A percentile compares a stretch with the other conserved stretches of the same genome.
Evolutionary conservation across 1,284 basidiomycete species (phyloP).

Genomic region (Coriolopsis trogii): DNA sequence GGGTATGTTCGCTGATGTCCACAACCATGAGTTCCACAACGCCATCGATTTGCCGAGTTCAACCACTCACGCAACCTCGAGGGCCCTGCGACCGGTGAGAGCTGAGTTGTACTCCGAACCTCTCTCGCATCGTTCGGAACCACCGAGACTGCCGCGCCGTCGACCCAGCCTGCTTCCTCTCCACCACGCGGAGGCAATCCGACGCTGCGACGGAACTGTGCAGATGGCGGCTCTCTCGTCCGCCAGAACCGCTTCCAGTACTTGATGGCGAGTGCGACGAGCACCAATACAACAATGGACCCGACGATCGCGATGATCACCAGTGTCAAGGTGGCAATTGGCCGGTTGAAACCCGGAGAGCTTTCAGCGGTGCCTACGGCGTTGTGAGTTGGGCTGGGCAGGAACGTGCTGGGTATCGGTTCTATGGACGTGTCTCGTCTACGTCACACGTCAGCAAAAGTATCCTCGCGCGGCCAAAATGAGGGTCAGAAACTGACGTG

Average conservation of each 20-base stretch:
- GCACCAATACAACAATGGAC: not conserved
- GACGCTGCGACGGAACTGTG: not conserved
- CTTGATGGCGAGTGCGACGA: not conserved
- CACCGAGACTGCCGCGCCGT: not conserved
- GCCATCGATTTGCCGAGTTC: too few species aligned
- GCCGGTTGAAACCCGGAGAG: not conserved
- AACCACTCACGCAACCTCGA: too few species aligned
- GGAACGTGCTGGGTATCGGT: not conserved
- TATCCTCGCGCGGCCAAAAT: not conserved
- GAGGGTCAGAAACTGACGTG: constrained; percentile 16
- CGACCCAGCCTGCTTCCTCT: not conserved
- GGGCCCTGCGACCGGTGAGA: too few species aligned
- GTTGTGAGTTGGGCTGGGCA: not conserved
- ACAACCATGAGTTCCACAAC: too few species aligned
- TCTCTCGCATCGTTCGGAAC: not conserved
- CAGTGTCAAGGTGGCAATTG: too few species aligned
- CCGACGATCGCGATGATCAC: too few species aligned
- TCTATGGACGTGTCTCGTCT: not conserved
- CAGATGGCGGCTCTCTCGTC: not conserved
- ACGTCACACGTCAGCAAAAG: not conserved
- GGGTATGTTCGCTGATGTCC: too few species aligned
- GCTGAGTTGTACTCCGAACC: not conserved
- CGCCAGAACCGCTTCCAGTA: not conserved
- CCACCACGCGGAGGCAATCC: not conserved
- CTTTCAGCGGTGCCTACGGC: not conserved